Percentiles rank a stretch among this genome's conserved stretches.
Conservation (phyloP, 2,329 filamentous ascomycete genomes). For the Ambrosiella xylebori region DNA sequence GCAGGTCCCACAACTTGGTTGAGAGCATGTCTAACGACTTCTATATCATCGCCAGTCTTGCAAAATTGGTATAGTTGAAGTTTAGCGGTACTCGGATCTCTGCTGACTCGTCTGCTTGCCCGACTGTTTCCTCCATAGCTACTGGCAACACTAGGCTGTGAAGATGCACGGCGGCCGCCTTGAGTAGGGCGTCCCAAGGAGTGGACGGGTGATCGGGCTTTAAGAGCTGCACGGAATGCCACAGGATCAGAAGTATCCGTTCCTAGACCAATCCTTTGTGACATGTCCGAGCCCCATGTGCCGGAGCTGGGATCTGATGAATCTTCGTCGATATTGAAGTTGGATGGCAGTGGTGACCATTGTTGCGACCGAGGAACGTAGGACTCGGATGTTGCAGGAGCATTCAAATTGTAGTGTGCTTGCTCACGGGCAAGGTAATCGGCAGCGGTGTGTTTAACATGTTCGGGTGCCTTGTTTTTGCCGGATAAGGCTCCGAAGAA, state of each 20-base stretch:
- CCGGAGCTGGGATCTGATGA: neutral
- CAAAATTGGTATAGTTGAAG: conserved; percentile 12
- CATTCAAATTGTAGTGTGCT: neutral
- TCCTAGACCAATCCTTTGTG: neutral
- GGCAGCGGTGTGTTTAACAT: neutral
- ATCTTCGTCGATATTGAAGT: neutral
- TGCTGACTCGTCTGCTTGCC: conserved; percentile 6
- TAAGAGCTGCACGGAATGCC: neutral
- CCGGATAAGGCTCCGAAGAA: conserved; percentile 1
- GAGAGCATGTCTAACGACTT: conserved; percentile 12
- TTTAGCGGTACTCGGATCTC: neutral
- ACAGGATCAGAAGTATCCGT: neutral
- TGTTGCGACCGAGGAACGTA: neutral
- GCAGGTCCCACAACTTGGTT: neutral
- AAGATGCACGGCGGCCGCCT: neutral
- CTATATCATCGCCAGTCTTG: conserved; percentile 13
- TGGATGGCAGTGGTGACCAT: neutral
- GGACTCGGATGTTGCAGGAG: neutral
- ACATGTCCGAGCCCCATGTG: neutral
- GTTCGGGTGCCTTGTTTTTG: neutral
- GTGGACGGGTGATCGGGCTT: neutral
- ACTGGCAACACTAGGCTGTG: neutral
- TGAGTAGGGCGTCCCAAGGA: neutral
- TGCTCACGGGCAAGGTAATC: neutral
- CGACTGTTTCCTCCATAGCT: conserved; percentile 1